Conservation (phyloP, 805 yeast genomes). For the Phaffomyces opuntiae region DNA sequence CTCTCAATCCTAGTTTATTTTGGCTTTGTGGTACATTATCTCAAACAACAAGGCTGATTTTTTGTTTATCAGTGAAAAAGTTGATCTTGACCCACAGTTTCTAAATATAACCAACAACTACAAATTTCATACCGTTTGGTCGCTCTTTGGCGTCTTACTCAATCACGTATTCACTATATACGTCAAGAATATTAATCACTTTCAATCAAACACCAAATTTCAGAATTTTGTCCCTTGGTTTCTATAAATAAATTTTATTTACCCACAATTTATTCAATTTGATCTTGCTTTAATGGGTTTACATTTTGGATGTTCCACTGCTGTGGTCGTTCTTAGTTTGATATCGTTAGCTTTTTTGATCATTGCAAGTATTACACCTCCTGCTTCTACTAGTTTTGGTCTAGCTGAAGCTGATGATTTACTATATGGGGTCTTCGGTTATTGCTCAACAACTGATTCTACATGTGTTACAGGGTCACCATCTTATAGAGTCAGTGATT, state of each 20-base stretch:
- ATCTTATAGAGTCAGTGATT: constrained; percentile 27
- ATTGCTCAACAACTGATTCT: constrained; percentile 33
- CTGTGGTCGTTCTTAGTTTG: constrained; percentile 38
- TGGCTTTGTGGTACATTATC: not conserved
- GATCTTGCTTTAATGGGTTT: not conserved
- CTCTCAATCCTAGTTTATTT: no score
- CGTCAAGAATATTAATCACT: no score
- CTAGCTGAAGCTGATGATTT: constrained; percentile 40
- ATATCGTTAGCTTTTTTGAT: constrained; percentile 57
- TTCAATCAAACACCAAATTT: no score
- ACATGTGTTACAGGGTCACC: constrained; percentile 41
- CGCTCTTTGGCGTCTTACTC: no score
- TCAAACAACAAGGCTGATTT: not conserved
- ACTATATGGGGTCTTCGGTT: constrained; percentile 63
- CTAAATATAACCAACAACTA: not conserved
- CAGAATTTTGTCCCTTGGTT: no score
- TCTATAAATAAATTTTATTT: no score
- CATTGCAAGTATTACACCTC: constrained; percentile 54
- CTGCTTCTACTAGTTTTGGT: constrained; percentile 42
- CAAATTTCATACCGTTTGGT: not conserved
- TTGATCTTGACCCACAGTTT: not conserved
- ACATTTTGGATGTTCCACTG: constrained; percentile 31
- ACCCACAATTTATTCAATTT: no score
- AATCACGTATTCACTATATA: no score
- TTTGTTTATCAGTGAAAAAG: not conserved